Evolutionary conservation across 495 filamentous ascomycete genomes (phyloP).

Genomic region (Penicillium riverlandense): DNA sequence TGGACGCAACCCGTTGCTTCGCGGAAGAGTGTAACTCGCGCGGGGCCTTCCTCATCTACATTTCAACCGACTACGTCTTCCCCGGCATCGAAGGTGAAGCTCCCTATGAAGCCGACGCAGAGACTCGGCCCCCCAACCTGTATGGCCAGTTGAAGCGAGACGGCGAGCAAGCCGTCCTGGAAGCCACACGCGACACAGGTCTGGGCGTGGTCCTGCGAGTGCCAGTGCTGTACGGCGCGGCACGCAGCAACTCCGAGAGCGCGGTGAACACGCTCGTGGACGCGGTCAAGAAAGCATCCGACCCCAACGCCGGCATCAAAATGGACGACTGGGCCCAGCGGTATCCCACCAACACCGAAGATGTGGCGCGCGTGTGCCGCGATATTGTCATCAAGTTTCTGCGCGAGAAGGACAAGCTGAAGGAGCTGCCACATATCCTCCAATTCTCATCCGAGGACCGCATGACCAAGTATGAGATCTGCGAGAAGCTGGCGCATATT

Average conservation of each 20-base stretch:
- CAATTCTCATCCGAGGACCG: constrained; percentile 86
- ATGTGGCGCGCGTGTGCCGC: constrained; percentile 73
- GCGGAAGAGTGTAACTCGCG: constrained; percentile 57
- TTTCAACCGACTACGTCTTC: constrained; percentile 95
- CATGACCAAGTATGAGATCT: constrained; percentile 90
- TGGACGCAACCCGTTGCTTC: constrained; percentile 59
- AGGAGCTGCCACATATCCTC: constrained; percentile 59
- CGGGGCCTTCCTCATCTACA: constrained; percentile 74
- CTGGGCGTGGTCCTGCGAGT: constrained; percentile 70
- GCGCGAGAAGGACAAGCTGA: constrained; percentile 26
- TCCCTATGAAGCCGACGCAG: constrained; percentile 64
- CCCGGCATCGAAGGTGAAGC: constrained; percentile 74
- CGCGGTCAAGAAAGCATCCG: constrained; percentile 59
- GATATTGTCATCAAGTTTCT: constrained; percentile 67
- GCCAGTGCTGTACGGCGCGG: constrained; percentile 79
- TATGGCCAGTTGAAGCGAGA: constrained; percentile 87
- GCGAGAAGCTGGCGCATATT: constrained; percentile 70
- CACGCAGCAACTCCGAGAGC: constrained; percentile 56
- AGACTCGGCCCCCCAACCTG: constrained; percentile 67
- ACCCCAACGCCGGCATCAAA: constrained; percentile 48
- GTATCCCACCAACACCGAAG: constrained; percentile 82
- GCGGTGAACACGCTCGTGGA: constrained; percentile 79
- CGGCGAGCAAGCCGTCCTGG: constrained; percentile 68
- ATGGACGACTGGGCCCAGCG: constrained; percentile 89
- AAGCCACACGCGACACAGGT: constrained; percentile 43